Conservation (phyloP, 805 yeast species). For the Scheffersomyces spartinae region DNA sequence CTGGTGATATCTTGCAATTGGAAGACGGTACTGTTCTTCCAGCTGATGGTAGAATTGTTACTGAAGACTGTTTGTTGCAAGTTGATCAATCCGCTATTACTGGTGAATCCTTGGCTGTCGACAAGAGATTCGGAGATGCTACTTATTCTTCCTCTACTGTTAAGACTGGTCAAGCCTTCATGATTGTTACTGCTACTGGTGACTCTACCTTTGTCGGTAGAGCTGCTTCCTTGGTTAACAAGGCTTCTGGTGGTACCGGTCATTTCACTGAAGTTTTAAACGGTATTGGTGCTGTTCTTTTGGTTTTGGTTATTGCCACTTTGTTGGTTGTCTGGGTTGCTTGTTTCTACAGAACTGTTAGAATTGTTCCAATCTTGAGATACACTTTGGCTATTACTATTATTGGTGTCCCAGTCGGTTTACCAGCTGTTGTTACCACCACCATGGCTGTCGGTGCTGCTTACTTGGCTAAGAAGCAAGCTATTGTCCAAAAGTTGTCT, state of each 20-base stretch:
- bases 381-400: conserved; percentile 92
- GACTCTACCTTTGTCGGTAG: conserved; percentile 93
- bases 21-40: conserved; percentile 92
- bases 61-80: conserved; percentile 79
- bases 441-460: conserved; percentile 99
- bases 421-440: conserved; percentile 96
- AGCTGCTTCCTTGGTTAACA: conserved; percentile 93
- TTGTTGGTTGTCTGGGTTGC: conserved; percentile 86
- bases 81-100: conserved; percentile 95
- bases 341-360: conserved; percentile 85
- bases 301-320: conserved; percentile 80
- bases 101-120: conserved; percentile 95
- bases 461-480: conserved; percentile 92
- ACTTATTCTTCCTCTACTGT: conserved; percentile 89
- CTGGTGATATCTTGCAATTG: conserved; percentile 87
- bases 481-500: conserved; percentile 92
- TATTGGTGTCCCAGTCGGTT: conserved; percentile 97
- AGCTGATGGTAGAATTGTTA: conserved; percentile 83
- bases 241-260: conserved; percentile 87
- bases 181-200: conserved; percentile 93
- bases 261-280: conserved; percentile 95
- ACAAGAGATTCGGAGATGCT: conserved; percentile 80
- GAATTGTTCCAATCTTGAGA: conserved; percentile 79
- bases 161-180: conserved; percentile 90
- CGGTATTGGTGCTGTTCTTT: conserved; percentile 91